These are phyloP conservation scores for Zygosaccharomyces bailii DNA, from an alignment of 805 yeast species.

Conservation along the genomic window DNA sequence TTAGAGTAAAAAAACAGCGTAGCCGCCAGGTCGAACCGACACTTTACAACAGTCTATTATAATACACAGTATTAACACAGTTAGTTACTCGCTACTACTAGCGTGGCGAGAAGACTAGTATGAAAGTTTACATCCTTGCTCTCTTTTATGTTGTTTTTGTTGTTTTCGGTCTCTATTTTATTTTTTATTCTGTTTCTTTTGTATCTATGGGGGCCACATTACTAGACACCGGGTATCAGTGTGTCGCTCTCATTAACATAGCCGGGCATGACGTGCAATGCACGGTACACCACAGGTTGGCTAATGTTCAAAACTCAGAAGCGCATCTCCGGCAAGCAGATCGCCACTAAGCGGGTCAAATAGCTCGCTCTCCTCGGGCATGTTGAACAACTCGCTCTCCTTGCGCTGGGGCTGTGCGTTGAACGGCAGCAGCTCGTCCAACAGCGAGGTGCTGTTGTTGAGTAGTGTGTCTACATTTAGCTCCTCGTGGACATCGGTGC, in stretches of 20 bases:
- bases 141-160: background rate
- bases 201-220: background rate
- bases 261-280: too few species aligned
- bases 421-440: conserved; percentile 7
- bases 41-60: background rate
- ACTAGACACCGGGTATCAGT: background rate
- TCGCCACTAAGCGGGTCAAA: conserved; percentile 6
- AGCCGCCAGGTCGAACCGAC: too few species aligned
- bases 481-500: conserved; percentile 3
- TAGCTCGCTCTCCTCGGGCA: conserved; percentile 6
- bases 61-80: background rate
- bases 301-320: conserved; percentile 6
- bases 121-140: too few species aligned
- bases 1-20: too few species aligned
- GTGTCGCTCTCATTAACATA: too few species aligned
- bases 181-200: too few species aligned
- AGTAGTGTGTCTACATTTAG: conserved; percentile 5
- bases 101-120: too few species aligned
- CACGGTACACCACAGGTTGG: too few species aligned
- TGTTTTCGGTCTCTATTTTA: too few species aligned
- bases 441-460: conserved; percentile 3
- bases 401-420: conserved; percentile 2
- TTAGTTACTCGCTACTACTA: background rate
- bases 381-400: conserved; percentile 2
- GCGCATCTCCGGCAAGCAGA: conserved; percentile 5